phyloP scores from a whole-genome alignment of 2,329 filamentous ascomycete species.

The Tricladium varicosporioides region DNA sequence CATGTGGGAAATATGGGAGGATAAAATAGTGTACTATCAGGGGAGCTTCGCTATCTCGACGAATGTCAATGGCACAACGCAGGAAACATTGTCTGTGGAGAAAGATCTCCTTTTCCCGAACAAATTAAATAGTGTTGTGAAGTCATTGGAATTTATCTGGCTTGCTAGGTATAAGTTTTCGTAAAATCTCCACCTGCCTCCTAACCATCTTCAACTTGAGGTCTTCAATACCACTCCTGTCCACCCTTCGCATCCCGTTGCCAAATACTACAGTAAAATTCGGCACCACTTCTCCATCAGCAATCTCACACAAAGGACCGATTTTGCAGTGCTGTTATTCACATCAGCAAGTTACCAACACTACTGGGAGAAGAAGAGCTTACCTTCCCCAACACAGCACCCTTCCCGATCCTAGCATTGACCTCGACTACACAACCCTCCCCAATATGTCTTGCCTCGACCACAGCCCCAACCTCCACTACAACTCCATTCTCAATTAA shows the following conservation, averaged over 20 bases:
- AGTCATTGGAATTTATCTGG: slow-evolving; percentile 33
- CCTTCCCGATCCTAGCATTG: slow-evolving; percentile 57
- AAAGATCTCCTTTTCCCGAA: neutral
- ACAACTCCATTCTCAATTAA: slow-evolving; percentile 59
- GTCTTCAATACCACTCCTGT: slow-evolving; percentile 60
- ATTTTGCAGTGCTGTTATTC: slow-evolving; percentile 65
- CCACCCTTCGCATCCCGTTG: slow-evolving; percentile 54
- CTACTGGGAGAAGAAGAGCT: slow-evolving; percentile 11
- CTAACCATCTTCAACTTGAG: slow-evolving; percentile 62
- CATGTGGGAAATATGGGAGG: too few species aligned
- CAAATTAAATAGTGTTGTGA: neutral
- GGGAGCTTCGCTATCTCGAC: slow-evolving; percentile 1
- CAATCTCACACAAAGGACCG: slow-evolving; percentile 60
- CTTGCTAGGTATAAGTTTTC: slow-evolving; percentile 65
- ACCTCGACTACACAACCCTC: slow-evolving; percentile 62
- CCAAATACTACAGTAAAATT: slow-evolving; percentile 72
- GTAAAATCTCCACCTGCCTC: slow-evolving; percentile 66
- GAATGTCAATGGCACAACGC: neutral
- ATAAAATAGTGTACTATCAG: neutral
- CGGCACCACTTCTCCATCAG: slow-evolving; percentile 55
- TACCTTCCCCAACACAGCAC: slow-evolving; percentile 63
- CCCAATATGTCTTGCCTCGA: slow-evolving; percentile 50
- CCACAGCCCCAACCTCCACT: slow-evolving; percentile 55
- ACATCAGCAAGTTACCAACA: too few species aligned
- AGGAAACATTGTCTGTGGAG: neutral